Evolutionary conservation across 1,139 yeast species (phyloP).

Genomic region (Debaryomyces sp.): DNA sequence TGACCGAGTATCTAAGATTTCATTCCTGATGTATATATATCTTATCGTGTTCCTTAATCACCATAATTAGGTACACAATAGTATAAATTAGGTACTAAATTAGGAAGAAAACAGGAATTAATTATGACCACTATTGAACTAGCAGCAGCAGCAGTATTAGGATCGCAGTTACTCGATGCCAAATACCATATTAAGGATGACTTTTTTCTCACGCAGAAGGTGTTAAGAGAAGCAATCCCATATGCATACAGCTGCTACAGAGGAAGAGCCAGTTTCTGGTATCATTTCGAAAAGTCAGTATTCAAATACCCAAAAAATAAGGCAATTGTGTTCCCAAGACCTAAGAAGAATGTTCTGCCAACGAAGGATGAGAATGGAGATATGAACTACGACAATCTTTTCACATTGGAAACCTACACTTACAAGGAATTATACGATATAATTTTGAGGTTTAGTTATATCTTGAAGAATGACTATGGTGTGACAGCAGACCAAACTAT

Average conservation of each 20-base stretch:
- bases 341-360: slow-evolving; percentile 37
- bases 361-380: slow-evolving; percentile 33
- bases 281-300: slow-evolving; percentile 58
- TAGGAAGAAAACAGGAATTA: neutral
- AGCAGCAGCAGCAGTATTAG: slow-evolving; percentile 48
- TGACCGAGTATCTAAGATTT: neutral
- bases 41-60: neutral
- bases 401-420: slow-evolving; percentile 63
- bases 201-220: slow-evolving; percentile 46
- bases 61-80: neutral
- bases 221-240: slow-evolving; percentile 42
- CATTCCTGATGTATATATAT: neutral
- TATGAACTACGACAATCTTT: slow-evolving; percentile 53
- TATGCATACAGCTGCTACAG: slow-evolving; percentile 46
- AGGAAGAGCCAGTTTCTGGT: slow-evolving; percentile 67
- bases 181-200: slow-evolving; percentile 60
- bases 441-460: slow-evolving; percentile 64
- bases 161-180: slow-evolving; percentile 51
- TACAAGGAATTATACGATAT: slow-evolving; percentile 69
- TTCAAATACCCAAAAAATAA: slow-evolving; percentile 49
- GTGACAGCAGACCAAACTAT: slow-evolving; percentile 70
- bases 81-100: neutral
- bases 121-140: slow-evolving; percentile 31
- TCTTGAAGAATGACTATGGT: slow-evolving; percentile 65
- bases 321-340: slow-evolving; percentile 69